A percentile compares a stretch with the other conserved stretches of the same genome.
Conservation (phyloP, 2,329 filamentous ascomycete genomes). For the Arachnopeziza araneosa region DNA sequence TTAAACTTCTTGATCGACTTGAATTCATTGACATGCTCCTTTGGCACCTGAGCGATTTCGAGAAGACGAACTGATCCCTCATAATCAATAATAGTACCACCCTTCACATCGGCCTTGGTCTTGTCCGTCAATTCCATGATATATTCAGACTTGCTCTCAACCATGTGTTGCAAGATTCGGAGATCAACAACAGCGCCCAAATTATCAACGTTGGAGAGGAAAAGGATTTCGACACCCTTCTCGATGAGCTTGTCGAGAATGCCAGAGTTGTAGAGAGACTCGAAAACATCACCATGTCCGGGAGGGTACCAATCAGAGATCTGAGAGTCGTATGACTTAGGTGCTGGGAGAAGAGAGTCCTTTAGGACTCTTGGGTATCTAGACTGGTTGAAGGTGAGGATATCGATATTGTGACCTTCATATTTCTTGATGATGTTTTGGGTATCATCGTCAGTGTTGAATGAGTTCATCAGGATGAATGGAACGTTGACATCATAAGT, state of each 20-base stretch:
- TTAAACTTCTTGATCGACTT: constrained; percentile 99
- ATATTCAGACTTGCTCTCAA: constrained; percentile 94
- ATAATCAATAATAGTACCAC: constrained; percentile 99
- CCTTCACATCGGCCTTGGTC: constrained; percentile 99
- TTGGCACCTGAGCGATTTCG: constrained; percentile 98
- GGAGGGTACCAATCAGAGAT: constrained; percentile 98
- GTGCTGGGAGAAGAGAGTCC: constrained; percentile 93
- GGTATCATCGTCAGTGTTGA: constrained; percentile 98
- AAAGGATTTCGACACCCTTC: constrained; percentile 94
- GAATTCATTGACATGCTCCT: constrained; percentile 99
- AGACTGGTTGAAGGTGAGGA: constrained; percentile 99
- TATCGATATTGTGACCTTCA: constrained; percentile 99
- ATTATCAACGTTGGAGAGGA: constrained; percentile 99
- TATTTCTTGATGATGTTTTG: constrained; percentile 99
- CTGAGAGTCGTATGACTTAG: constrained; percentile 79
- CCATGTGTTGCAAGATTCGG: constrained; percentile 98
- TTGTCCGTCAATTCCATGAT: constrained; percentile 99
- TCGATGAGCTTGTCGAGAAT: constrained; percentile 95
- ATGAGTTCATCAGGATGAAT: constrained; percentile 99
- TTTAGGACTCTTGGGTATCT: constrained; percentile 96
- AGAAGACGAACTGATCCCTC: constrained; percentile 94
- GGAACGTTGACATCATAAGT: constrained; percentile 96
- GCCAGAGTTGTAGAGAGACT: constrained; percentile 98
- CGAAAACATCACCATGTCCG: constrained; percentile 98
- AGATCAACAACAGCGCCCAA: constrained; percentile 95